phyloP scores from a whole-genome alignment of 441 rosid species.

The Adansonia madagascariensis region DNA sequence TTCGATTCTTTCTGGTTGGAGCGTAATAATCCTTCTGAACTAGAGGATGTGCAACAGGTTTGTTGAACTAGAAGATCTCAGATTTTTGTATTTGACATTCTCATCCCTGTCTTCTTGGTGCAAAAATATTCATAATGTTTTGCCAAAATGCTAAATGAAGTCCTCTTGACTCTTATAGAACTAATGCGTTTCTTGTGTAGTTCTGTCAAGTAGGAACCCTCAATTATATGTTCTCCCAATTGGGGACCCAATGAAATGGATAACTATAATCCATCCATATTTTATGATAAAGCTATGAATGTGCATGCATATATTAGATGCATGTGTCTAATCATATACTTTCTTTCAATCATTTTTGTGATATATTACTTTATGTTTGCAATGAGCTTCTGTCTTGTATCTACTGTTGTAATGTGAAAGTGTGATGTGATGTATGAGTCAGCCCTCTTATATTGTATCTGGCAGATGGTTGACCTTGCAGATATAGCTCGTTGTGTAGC shows the following conservation, averaged over 20 bases:
- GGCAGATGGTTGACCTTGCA: slow-evolving; percentile 83
- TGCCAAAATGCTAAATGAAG: background rate
- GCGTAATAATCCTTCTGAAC: slow-evolving; percentile 67
- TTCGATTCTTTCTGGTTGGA: slow-evolving; percentile 85
- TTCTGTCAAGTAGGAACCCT: background rate
- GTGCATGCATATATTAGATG: background rate
- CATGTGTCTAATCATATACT: slow-evolving; percentile 6
- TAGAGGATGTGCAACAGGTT: slow-evolving; percentile 82
- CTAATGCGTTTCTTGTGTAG: background rate
- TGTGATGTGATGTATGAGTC: slow-evolving; percentile 2
- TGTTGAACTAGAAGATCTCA: slow-evolving; percentile 31
- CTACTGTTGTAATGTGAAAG: background rate
- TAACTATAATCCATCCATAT: background rate
- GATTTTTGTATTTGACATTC: background rate
- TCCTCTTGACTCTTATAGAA: background rate
- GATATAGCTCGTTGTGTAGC: slow-evolving; percentile 89
- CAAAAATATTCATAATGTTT: background rate
- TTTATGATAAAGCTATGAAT: background rate
- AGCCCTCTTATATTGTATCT: slow-evolving; percentile 23
- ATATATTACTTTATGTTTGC: slow-evolving; percentile 12
- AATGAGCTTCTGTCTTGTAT: slow-evolving; percentile 1
- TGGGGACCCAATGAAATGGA: background rate
- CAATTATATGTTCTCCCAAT: slow-evolving; percentile 2
- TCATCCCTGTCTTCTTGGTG: slow-evolving; percentile 1
- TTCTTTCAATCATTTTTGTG: slow-evolving; percentile 17